Conservation (phyloP, 805 yeast species). For the Pichia californica region DNA sequence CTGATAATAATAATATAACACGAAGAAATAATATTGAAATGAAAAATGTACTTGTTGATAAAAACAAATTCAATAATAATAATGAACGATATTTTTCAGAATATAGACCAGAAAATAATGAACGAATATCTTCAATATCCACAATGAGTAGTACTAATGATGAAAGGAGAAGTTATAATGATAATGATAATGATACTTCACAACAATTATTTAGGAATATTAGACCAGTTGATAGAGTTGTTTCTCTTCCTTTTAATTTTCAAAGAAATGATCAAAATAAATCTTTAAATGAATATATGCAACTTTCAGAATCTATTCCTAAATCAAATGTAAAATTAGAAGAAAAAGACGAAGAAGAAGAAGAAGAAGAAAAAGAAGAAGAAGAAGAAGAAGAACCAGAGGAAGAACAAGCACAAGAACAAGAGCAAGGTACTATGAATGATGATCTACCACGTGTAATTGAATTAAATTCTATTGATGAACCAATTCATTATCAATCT, state of each 20-base stretch:
- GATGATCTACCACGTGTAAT: background rate
- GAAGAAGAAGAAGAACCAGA: no score
- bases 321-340: no score
- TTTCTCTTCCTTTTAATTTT: constrained; percentile 21
- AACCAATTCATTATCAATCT: constrained; percentile 11
- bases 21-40: background rate
- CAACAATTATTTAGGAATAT: constrained; percentile 10
- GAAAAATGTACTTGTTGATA: constrained; percentile 2
- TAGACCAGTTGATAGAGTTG: constrained; percentile 26
- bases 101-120: constrained; percentile 5
- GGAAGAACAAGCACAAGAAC: no score
- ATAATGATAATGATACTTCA: no score
- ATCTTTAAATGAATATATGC: no score
- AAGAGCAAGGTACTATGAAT: no score
- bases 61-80: background rate
- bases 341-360: no score
- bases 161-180: no score
- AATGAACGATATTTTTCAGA: constrained; percentile 15
- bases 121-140: constrained; percentile 7
- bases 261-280: no score
- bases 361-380: no score
- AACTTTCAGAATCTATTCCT: no score
- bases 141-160: no score
- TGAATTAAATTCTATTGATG: constrained; percentile 1
- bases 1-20: background rate